Evolutionary conservation across 2,329 filamentous ascomycete genomes (phyloP), one percentile per base, ranked within the genome.

Genomic region (Fusarium torulosum): DNA sequence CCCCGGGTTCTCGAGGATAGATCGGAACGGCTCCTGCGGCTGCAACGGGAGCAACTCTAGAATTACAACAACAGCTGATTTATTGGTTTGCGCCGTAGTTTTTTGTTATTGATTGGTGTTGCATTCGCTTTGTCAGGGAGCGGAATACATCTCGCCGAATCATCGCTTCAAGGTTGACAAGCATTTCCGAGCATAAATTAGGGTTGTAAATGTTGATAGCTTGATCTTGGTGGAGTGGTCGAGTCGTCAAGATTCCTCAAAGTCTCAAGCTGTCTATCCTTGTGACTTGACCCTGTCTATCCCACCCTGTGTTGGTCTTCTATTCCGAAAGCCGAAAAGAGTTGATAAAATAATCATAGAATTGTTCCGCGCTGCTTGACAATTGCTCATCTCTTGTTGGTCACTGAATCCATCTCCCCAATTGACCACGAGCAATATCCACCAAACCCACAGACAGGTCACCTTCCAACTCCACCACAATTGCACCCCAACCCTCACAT

Each of bases 1-100:
- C 69, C 49, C 68, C 71, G 67, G 67, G 67, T 63, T 43, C 42
- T 54, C 53, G 53, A 69, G 56, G 52, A 73, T 61, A 46, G 27
- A 35, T 59, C 71, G 71, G 71, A 65, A 69, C 68, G 44, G 51
- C 21, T 66, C 46, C 61, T 55, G 37, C 61, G 62, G 63, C 21
- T 66, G 29, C 25, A 63, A 66, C 63, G 63, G 63, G 25, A 23
- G 40, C n/a, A n/a, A 50, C 25, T 43, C 25, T 25, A 50, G 23
- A 20, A 47, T 47, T 31, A 42, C 29, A 33, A 14, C 53, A 37
- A 46, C 49, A 50, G 7, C 20, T 45, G 41, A 53, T 23, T 46
- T 37, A 33, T 29, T 25, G 25, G 25, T 25, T 25, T 25, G 25
- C 11, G 10, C 29, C 29, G 29, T 31, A 31, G 27, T 13, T 13